Conservation (phyloP, 2,329 filamentous ascomycete species). For the Rugonectria rugulosa region DNA sequence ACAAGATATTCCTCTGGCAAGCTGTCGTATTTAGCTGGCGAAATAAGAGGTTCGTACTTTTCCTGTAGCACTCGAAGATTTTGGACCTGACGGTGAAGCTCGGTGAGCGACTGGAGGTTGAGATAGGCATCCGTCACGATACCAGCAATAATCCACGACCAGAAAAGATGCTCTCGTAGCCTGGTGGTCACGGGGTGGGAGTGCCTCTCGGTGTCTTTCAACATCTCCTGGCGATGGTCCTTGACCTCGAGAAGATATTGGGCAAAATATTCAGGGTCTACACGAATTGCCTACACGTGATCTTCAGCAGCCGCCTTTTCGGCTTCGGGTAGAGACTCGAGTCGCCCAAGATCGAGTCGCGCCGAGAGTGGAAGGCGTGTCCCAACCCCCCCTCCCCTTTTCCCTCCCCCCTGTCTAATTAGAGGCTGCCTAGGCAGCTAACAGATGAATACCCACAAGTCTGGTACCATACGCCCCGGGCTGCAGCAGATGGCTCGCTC, state of each 20-base stretch:
- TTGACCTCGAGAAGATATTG: constrained; percentile 50
- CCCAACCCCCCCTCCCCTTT: background rate
- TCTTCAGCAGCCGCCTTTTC: constrained; percentile 55
- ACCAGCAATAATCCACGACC: constrained; percentile 48
- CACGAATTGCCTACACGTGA: constrained; percentile 62
- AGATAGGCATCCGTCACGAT: constrained; percentile 44
- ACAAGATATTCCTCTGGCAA: constrained; percentile 44
- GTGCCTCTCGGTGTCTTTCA: constrained; percentile 49
- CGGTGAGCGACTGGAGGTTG: constrained; percentile 47
- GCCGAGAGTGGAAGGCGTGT: constrained; percentile 45
- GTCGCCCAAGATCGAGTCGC: constrained; percentile 52
- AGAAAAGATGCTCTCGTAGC: constrained; percentile 40
- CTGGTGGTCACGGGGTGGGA: constrained; percentile 33
- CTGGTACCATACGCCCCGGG: background rate
- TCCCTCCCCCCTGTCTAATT: background rate
- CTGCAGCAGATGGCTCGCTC: too few relatives aligned
- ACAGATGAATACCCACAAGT: background rate
- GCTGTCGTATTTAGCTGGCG: too few relatives aligned
- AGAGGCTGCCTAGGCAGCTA: background rate
- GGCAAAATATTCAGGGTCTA: constrained; percentile 66
- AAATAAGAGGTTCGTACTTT: constrained; percentile 44
- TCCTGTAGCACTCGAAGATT: constrained; percentile 39
- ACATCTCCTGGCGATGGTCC: constrained; percentile 55
- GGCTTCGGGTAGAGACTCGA: constrained; percentile 54
- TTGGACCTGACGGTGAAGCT: constrained; percentile 45